phyloP scores from a whole-genome alignment of 2,329 filamentous ascomycete species.

The Colletotrichum sp. region DNA sequence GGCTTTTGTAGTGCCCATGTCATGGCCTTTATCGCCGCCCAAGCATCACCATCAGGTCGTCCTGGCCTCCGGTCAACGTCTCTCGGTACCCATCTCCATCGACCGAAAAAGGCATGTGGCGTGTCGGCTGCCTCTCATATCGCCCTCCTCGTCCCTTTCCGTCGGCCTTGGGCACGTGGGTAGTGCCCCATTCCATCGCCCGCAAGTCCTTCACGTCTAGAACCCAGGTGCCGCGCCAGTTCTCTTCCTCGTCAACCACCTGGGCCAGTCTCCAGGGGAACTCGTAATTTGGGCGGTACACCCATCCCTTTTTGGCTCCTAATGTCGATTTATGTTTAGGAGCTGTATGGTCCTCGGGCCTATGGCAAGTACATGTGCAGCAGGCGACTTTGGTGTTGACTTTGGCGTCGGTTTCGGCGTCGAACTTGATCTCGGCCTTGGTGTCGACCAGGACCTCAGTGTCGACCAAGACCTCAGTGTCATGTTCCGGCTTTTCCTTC shows the following conservation, averaged over 20 bases:
- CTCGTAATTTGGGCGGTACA: neutral
- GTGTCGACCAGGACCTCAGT: neutral
- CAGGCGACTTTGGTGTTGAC: neutral
- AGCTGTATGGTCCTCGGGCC: neutral
- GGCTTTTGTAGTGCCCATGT: neutral
- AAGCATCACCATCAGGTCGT: conserved; percentile 24
- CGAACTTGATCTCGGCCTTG: neutral
- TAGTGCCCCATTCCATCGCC: conserved; percentile 22
- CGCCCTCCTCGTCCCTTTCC: neutral
- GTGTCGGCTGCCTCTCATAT: conserved; percentile 21
- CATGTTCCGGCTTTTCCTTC: neutral
- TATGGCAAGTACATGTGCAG: neutral
- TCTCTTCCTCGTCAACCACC: conserved; percentile 22
- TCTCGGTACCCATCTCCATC: neutral
- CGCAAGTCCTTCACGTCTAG: conserved; percentile 24
- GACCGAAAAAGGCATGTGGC: conserved; percentile 19
- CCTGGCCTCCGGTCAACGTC: conserved; percentile 21
- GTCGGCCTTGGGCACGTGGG: conserved; percentile 5
- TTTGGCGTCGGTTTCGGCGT: neutral
- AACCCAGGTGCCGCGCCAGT: conserved; percentile 26
- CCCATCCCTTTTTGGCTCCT: neutral
- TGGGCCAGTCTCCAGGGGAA: conserved; percentile 21
- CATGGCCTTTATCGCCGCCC: conserved; percentile 2
- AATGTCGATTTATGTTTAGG: neutral
- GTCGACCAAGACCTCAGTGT: neutral